Percentiles rank a stretch among this genome's conserved stretches.
These are phyloP conservation scores for Vigna radiata DNA, from an alignment of 306 rosid genomes.

Conservation along the genomic window DNA sequence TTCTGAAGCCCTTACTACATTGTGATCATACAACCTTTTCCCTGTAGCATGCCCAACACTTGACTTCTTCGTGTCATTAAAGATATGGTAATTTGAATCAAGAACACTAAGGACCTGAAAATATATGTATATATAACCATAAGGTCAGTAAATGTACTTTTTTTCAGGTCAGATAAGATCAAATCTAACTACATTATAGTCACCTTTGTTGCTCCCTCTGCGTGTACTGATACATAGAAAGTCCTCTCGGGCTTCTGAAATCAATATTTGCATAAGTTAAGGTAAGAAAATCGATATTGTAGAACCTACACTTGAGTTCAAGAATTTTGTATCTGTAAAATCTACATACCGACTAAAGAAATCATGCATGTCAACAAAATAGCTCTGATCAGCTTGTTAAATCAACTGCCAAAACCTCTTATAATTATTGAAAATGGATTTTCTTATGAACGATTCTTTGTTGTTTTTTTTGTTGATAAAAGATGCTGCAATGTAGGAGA, in stretches of 20 bases:
- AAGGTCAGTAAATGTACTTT: background rate
- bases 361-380: background rate
- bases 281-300: constrained; percentile 6
- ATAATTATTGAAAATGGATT: background rate
- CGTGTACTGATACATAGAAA: constrained; percentile 77
- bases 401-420: background rate
- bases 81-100: constrained; percentile 76
- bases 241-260: constrained; percentile 88
- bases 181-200: constrained; percentile 40
- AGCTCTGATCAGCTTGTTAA: background rate
- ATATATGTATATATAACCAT: constrained; percentile 1
- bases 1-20: constrained; percentile 61
- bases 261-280: constrained; percentile 46
- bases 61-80: constrained; percentile 58
- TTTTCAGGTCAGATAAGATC: constrained; percentile 6
- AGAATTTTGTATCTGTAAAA: background rate
- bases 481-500: background rate
- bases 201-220: constrained; percentile 98
- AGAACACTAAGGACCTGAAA: constrained; percentile 81
- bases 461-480: background rate
- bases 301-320: background rate
- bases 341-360: background rate
- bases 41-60: constrained; percentile 49
- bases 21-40: constrained; percentile 60
- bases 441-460: background rate